Base-by-base conservation (phyloP, 176 grass and related monocot species). In the Rhynchospora breviuscula region DNA sequence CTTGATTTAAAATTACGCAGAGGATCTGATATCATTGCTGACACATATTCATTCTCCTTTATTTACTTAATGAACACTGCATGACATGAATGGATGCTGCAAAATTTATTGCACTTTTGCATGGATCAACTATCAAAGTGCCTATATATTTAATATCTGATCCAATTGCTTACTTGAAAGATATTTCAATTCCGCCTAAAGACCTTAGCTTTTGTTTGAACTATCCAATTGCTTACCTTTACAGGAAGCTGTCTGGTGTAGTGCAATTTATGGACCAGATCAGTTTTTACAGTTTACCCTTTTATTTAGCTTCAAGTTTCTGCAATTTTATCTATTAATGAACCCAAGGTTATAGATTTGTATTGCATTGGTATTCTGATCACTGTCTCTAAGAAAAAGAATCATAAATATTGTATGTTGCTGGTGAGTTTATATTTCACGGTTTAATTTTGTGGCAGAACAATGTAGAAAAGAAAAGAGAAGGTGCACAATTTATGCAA, bases 401-500 rank as follows among this genome's bases (percentile, higher is more conserved):
- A 69, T 69, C 66, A 44, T n/a, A 69, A 62, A 69, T 69, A 57
- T 57, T 18, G 17, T 19, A 2, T 78, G 48, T 31, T 57, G 51
- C 73, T 35, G 23, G 7, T 40, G 31, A n/a, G 22, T 10, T 33
- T 13, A 35, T 33, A 40, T 57, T 52, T 78, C 51, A 31, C 47
- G 59, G 11, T 59, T 72, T 17, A 71, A 78, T 43, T 67, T 4
- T 61, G 44, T 92, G 83, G 70, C 86, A 97, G 90, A 64, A 68
- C 21, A 87, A 59, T 79, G 49, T 78, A 83, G 53, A 46, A 81
- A 85, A 81, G 26, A 29, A 29, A 75, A 84, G 58, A 75, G 74
- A 62, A 44, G 62, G 73, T 63, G 68, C 87, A 31, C 57, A 92
- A n/a, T 95, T 95, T 71, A 74, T 93, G 83, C 89, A 98, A 90